phyloP scores from a whole-genome alignment of 2,329 filamentous ascomycete genomes.

The Pseudogymnoascus sp. region DNA sequence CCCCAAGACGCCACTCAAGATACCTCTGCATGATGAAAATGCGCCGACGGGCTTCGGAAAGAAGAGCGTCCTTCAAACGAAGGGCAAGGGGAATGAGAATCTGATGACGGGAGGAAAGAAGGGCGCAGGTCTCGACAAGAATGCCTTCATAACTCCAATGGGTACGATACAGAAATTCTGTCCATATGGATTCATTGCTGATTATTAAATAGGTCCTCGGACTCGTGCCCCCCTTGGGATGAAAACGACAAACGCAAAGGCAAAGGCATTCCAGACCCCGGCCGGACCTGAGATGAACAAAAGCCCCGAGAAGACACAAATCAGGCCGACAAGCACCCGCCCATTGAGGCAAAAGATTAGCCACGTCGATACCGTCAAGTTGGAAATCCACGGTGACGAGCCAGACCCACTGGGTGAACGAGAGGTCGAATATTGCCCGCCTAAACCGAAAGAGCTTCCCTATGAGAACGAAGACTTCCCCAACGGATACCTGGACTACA shows the following conservation, averaged over 20 bases:
- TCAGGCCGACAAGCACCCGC: slow-evolving; percentile 50
- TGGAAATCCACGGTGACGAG: slow-evolving; percentile 53
- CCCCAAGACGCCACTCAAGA: slow-evolving; percentile 75
- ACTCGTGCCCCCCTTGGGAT: slow-evolving; percentile 76
- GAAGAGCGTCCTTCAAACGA: slow-evolving; percentile 50
- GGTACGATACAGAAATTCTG: slow-evolving; percentile 44
- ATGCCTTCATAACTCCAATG: slow-evolving; percentile 69
- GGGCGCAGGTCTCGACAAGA: slow-evolving; percentile 44
- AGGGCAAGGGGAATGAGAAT: slow-evolving; percentile 50
- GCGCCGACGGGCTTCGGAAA: slow-evolving; percentile 47
- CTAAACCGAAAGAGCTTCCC: slow-evolving; percentile 55
- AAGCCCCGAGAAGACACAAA: slow-evolving; percentile 54
- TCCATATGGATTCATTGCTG: slow-evolving; percentile 9
- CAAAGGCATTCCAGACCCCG: slow-evolving; percentile 56
- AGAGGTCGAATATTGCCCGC: slow-evolving; percentile 87
- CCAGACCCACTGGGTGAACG: slow-evolving; percentile 47
- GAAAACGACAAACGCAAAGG: slow-evolving; percentile 95
- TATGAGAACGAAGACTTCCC: slow-evolving; percentile 65
- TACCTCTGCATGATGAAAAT: slow-evolving; percentile 80
- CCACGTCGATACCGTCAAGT: slow-evolving; percentile 47
- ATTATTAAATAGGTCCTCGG: slow-evolving; percentile 34
- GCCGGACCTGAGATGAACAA: slow-evolving; percentile 52
- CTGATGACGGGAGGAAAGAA: slow-evolving; percentile 44
- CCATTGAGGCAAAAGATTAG: slow-evolving; percentile 50
- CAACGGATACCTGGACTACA: slow-evolving; percentile 45